Conservation (phyloP, 352 stramenopile genomes). For the Phytophthora rubi region DNA sequence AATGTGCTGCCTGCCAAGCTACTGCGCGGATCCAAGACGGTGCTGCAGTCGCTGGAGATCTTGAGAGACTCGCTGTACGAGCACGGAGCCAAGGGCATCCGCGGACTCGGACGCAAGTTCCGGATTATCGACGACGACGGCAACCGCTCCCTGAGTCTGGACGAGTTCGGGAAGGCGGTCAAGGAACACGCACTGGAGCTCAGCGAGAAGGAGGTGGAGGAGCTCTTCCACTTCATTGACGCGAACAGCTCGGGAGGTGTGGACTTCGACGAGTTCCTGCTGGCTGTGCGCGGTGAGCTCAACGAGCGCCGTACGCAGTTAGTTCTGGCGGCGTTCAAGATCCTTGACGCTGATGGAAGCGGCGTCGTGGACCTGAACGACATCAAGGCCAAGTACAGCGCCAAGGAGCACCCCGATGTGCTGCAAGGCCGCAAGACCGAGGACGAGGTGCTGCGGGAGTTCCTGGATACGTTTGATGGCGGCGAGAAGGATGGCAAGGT, state of each 20-base stretch:
- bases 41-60: constrained; percentile 66
- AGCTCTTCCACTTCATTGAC: constrained; percentile 89
- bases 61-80: constrained; percentile 79
- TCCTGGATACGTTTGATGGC: constrained; percentile 89
- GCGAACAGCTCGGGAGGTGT: constrained; percentile 77
- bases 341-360: constrained; percentile 77
- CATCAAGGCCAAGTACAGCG: constrained; percentile 80
- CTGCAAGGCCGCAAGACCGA: constrained; percentile 71
- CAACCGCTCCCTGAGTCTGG: constrained; percentile 72
- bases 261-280: constrained; percentile 88
- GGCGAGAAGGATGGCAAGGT: constrained; percentile 90
- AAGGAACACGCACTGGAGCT: constrained; percentile 69
- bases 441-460: constrained; percentile 81
- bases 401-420: constrained; percentile 87
- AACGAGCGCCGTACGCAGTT: constrained; percentile 79
- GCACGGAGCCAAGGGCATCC: constrained; percentile 78
- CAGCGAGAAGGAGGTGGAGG: constrained; percentile 55
- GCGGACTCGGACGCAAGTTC: constrained; percentile 83
- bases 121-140: constrained; percentile 91
- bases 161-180: constrained; percentile 84
- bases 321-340: constrained; percentile 79
- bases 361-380: constrained; percentile 82
- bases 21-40: constrained; percentile 58
- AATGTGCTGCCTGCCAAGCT: constrained; percentile 76
- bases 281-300: constrained; percentile 72